Conservation (phyloP, 495 filamentous ascomycete species). For the Penicillium ochrochloron region DNA sequence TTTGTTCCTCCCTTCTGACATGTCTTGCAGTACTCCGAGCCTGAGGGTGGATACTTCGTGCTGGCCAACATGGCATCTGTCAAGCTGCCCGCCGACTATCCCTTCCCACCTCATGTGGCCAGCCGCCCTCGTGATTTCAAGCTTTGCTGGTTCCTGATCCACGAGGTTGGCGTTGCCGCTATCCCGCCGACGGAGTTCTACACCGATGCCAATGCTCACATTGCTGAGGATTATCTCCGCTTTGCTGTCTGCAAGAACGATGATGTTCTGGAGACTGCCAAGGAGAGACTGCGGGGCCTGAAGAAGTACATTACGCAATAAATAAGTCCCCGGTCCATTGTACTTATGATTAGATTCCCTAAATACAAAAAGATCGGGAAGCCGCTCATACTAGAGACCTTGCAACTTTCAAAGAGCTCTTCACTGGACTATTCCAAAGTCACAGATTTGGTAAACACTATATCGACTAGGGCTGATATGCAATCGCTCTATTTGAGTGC, state of each 20-base stretch:
- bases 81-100: constrained; percentile 76
- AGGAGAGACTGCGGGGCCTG: constrained; percentile 83
- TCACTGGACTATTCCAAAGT: background rate
- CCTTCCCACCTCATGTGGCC: constrained; percentile 87
- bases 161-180: constrained; percentile 91
- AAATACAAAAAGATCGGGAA: constrained; percentile 2
- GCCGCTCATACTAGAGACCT: background rate
- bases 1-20: constrained; percentile 13
- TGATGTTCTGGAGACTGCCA: constrained; percentile 83
- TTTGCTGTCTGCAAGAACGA: constrained; percentile 99
- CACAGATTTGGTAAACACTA: no score
- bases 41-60: constrained; percentile 96
- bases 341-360: constrained; percentile 10
- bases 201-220: constrained; percentile 76
- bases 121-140: constrained; percentile 89
- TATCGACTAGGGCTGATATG: no score
- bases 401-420: background rate
- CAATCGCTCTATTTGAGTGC: background rate
- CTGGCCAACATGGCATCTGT: constrained; percentile 89
- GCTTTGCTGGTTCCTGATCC: constrained; percentile 93
- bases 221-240: constrained; percentile 89
- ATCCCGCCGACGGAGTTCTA: constrained; percentile 98
- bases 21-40: constrained; percentile 70
- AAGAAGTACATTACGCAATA: constrained; percentile 71
- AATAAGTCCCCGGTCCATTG: constrained; percentile 16